A percentile compares a stretch with the other conserved stretches of the same genome.
Conservation (phyloP, 306 rosid genomes). For the Rosa rugosa region DNA sequence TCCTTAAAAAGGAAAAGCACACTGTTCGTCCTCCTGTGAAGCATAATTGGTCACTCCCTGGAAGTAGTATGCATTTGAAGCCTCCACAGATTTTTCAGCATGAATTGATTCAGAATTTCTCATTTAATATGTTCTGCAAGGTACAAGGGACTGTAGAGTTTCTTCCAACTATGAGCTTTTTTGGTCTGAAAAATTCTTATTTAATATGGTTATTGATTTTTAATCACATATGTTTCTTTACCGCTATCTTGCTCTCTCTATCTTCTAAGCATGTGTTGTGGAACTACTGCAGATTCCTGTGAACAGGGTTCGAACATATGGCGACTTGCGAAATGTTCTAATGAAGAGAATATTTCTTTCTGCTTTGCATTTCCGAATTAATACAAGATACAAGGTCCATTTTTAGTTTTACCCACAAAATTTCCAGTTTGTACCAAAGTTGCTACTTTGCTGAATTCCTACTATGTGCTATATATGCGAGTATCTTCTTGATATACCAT, state of each 20-base stretch:
- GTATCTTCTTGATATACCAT: conserved; percentile 16
- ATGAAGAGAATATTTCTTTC: conserved; percentile 99
- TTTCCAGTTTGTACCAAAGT: conserved; percentile 9
- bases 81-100: conserved; percentile 96
- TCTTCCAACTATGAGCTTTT: background rate
- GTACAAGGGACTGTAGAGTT: conserved; percentile 38
- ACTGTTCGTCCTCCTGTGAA: conserved; percentile 90
- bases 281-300: conserved; percentile 83
- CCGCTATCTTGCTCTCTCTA: background rate
- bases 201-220: background rate
- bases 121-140: conserved; percentile 96
- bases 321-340: conserved; percentile 87
- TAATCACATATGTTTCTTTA: background rate
- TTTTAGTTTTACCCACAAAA: conserved; percentile 17
- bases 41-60: conserved; percentile 96
- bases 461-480: background rate
- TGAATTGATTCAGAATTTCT: conserved; percentile 89
- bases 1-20: conserved; percentile 70
- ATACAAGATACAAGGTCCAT: conserved; percentile 95
- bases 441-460: background rate
- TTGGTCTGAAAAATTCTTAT: background rate
- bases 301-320: conserved; percentile 74
- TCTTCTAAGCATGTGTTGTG: conserved; percentile 16
- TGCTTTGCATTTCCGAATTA: conserved; percentile 95
- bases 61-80: conserved; percentile 49